Percentiles rank a stretch among this genome's conserved stretches.
Evolutionary conservation across 495 filamentous ascomycete genomes (phyloP).

Genomic region (Aspergillus carlsbadensis): DNA sequence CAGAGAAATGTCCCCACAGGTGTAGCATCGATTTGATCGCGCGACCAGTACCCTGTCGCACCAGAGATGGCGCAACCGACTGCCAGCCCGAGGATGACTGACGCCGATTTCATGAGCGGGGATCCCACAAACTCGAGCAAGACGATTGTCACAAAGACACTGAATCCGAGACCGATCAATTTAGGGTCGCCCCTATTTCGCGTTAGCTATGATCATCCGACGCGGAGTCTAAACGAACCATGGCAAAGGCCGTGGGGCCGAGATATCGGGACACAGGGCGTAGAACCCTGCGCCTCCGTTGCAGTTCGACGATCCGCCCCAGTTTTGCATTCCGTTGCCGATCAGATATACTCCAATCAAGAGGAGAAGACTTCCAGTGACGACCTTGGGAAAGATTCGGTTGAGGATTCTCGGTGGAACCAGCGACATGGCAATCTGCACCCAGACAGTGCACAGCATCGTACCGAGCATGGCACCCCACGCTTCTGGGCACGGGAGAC

Average conservation of each 20-base stretch:
- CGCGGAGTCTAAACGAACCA: too few relatives aligned
- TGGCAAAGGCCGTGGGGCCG: slow-evolving; percentile 69
- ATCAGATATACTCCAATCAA: slow-evolving; percentile 73
- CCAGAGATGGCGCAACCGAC: slow-evolving; percentile 80
- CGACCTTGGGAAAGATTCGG: slow-evolving; percentile 77
- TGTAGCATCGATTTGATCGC: slow-evolving; percentile 57
- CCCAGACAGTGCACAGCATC: slow-evolving; percentile 49
- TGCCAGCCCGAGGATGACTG: slow-evolving; percentile 73
- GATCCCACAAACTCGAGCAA: slow-evolving; percentile 74
- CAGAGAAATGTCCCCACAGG: slow-evolving; percentile 81
- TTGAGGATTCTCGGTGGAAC: slow-evolving; percentile 59
- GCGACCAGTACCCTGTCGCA: slow-evolving; percentile 75
- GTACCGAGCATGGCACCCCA: slow-evolving; percentile 86
- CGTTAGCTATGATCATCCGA: too few relatives aligned
- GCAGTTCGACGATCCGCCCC: slow-evolving; percentile 72
- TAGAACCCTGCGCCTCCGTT: slow-evolving; percentile 51
- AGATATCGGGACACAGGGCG: slow-evolving; percentile 62
- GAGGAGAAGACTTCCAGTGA: slow-evolving; percentile 74
- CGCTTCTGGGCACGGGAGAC: slow-evolving; percentile 72
- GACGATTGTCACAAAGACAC: slow-evolving; percentile 78
- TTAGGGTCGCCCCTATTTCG: slow-evolving; percentile 66
- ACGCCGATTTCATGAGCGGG: slow-evolving; percentile 66
- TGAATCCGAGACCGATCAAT: slow-evolving; percentile 79
- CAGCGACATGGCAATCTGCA: slow-evolving; percentile 33
- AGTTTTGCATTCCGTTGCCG: slow-evolving; percentile 69